phyloP scores from a whole-genome alignment of 2,329 filamentous ascomycete genomes.

The Arachnopeziza araneosa region DNA sequence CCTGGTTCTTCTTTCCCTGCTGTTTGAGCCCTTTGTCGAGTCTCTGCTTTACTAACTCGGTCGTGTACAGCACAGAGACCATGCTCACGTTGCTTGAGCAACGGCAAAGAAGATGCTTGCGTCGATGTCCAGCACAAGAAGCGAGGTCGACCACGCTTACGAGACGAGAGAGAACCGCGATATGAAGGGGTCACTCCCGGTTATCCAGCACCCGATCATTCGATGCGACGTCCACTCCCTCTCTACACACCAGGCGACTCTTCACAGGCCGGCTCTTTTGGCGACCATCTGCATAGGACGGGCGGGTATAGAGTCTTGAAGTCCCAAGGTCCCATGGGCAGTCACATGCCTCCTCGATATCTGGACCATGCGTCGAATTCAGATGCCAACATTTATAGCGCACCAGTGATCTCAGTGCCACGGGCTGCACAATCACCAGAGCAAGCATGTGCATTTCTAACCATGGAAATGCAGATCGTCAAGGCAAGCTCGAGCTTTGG shows the following conservation, averaged over 20 bases:
- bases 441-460: conserved; percentile 50
- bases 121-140: conserved; percentile 85
- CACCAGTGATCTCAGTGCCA: conserved; percentile 17
- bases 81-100: conserved; percentile 70
- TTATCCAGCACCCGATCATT: conserved; percentile 24
- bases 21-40: background rate
- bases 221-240: conserved; percentile 42
- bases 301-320: conserved; percentile 50
- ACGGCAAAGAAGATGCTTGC: conserved; percentile 75
- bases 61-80: conserved; percentile 59
- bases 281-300: conserved; percentile 37
- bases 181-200: conserved; percentile 40
- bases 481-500: conserved; percentile 51
- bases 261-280: conserved; percentile 39
- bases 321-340: conserved; percentile 40
- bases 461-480: conserved; percentile 51
- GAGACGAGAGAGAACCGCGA: conserved; percentile 61
- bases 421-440: conserved; percentile 37
- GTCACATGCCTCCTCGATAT: conserved; percentile 43
- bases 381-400: conserved; percentile 46
- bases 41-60: conserved; percentile 14
- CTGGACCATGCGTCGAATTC: conserved; percentile 44
- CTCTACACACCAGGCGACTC: conserved; percentile 42
- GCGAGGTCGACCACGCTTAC: conserved; percentile 68
- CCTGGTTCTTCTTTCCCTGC: background rate